Base-by-base conservation (phyloP, 1,284 basidiomycete genomes). In the Ganoderma resinaceum region DNA sequence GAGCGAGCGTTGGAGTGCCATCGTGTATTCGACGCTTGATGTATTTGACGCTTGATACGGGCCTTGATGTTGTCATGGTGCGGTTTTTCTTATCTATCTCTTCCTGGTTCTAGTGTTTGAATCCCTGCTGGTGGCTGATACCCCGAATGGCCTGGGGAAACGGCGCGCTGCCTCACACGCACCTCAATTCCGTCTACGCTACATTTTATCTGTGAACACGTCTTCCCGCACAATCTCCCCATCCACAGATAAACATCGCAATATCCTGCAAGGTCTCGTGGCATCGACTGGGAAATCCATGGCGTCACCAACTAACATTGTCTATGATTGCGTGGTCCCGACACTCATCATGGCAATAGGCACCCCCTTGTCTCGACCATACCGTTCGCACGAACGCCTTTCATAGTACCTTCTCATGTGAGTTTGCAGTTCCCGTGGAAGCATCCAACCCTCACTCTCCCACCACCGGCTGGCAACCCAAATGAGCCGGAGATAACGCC, bases 381-480 rank as follows among this genome's bases (percentile, higher is more conserved):
- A 11, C 23, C 8, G 3, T 49, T 49, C 46, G 46, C 46, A 49
- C 46, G n/a, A 14, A 2, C 46, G 11, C 9, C 46, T 26, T 26
- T 12, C 23, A 26, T 4, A 23, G 23, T 23, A 23, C 23, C 23
- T 49, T 49, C 46, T 49, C 46, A 49, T 49, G 46, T 49, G 46
- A 49, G 46, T 49, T 14, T 11, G 23, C 46, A 23, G 26, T 26
- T 26, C 23, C 26, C 46, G 23, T 49, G 46, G 46, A 49, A 49
- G 23, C 23, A 4, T 12, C 23, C 46, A 26, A 49, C 46, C 11
- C 23, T 26, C 46, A 49, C 14, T 26, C 11, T 49, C 46, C 11
- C 46, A 49, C 46, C 46, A 49, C 46, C 46, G 46, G 46, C 46
- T 49, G 46, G 46, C 46, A 49, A 49, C 46, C 43, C 23, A 26